These are phyloP conservation scores for Pleurotus citrinopileatus DNA, from an alignment of 768 basidiomycete species.

Conservation along the genomic window DNA sequence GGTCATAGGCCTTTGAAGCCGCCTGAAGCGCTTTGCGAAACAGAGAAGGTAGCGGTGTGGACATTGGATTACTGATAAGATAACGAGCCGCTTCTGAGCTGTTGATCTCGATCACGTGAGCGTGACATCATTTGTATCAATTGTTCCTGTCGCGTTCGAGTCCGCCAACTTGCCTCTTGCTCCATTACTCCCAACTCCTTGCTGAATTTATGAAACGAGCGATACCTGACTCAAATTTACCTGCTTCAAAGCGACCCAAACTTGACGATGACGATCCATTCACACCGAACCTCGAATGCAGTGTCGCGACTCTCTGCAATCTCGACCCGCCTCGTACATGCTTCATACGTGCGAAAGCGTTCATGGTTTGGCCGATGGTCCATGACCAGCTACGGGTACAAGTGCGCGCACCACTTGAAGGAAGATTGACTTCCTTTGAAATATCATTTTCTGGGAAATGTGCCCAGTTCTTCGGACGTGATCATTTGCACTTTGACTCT, in stretches of 20 bases:
- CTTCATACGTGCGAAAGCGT: conserved; percentile 37
- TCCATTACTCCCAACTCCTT: no score
- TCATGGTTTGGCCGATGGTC: conserved; percentile 42
- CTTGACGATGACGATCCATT: conserved; percentile 14
- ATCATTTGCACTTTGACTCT: conserved; percentile 35
- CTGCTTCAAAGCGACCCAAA: conserved; percentile 17
- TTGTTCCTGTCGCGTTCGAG: no score
- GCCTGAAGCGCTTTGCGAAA: conserved; percentile 32
- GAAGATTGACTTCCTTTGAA: conserved; percentile 29
- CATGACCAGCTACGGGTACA: conserved; percentile 12
- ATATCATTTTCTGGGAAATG: conserved; percentile 33
- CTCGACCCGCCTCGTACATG: conserved; percentile 28
- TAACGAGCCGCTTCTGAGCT: neutral
- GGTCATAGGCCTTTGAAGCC: conserved; percentile 35
- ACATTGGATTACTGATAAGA: conserved; percentile 10
- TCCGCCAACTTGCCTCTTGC: no score
- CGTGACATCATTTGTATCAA: no score
- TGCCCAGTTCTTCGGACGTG: conserved; percentile 23
- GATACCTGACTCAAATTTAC: conserved; percentile 5
- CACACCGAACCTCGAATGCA: conserved; percentile 23
- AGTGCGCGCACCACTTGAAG: neutral
- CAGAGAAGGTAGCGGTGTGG: conserved; percentile 34
- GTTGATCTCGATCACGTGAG: neutral
- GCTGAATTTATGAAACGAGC: conserved; percentile 21
- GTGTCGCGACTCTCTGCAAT: conserved; percentile 28